Conservation (phyloP, 169 alveolate species). For the Theileria orientalis region DNA sequence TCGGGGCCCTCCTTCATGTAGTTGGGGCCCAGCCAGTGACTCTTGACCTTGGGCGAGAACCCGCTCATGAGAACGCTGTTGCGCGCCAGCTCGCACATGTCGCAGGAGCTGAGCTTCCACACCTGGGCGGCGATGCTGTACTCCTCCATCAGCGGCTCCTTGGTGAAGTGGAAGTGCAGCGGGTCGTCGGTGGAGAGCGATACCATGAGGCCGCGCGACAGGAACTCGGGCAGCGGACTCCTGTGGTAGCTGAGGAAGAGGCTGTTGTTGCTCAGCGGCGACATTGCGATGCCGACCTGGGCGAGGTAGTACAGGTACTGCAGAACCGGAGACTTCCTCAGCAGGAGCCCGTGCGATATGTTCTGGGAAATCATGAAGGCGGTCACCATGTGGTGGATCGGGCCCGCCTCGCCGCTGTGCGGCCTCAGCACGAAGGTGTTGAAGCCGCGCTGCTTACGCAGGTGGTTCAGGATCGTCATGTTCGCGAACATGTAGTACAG, state of each 20-base stretch:
- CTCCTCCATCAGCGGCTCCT: conserved; percentile 91
- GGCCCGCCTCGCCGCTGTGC: conserved; percentile 93
- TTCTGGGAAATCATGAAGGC: conserved; percentile 84
- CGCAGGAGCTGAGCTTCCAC: no score
- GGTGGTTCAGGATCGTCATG: no score
- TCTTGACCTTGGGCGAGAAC: no score
- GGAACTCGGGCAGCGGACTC: conserved; percentile 86
- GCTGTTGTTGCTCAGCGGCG: conserved; percentile 89
- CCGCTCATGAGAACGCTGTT: no score
- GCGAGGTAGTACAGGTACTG: conserved; percentile 85
- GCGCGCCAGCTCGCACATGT: no score
- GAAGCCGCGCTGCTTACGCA: no score
- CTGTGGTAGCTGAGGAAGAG: conserved; percentile 67
- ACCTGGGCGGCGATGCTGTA: no score
- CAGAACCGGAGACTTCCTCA: conserved; percentile 82
- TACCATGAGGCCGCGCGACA: conserved; percentile 88
- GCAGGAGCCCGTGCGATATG: conserved; percentile 87
- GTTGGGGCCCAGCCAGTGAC: no score
- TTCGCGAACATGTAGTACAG: no score
- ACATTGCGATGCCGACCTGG: conserved; percentile 90
- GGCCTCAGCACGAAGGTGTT: conserved; percentile 76
- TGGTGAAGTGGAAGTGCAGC: conserved; percentile 88
- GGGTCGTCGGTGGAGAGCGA: conserved; percentile 93
- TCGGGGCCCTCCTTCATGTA: no score
- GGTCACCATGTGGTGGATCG: conserved; percentile 84